phyloP scores from a whole-genome alignment of 495 filamentous ascomycete species.

The Friedmanniomyces simplex region DNA sequence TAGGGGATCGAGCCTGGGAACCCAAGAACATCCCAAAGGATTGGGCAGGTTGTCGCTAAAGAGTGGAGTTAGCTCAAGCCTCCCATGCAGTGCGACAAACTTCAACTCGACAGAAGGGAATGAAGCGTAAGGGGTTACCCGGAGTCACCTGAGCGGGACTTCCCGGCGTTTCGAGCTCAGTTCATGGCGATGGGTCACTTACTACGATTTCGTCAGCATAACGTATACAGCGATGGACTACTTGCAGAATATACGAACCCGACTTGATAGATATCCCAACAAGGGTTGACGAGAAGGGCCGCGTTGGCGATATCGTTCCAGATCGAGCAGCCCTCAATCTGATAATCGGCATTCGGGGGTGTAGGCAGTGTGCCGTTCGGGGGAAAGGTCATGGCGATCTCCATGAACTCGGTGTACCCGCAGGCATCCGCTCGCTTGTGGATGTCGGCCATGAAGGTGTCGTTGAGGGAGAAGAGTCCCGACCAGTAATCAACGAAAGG shows the following conservation, averaged over 20 bases:
- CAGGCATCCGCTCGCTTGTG: conserved; percentile 46
- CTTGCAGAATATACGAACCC: too few relatives aligned
- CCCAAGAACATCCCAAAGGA: conserved; percentile 62
- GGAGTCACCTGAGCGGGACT: too few relatives aligned
- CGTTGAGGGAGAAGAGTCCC: conserved; percentile 54
- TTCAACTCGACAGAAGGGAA: too few relatives aligned
- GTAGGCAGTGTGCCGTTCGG: conserved; percentile 49
- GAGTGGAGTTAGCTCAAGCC: too few relatives aligned
- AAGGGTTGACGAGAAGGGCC: conserved; percentile 55
- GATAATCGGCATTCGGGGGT: conserved; percentile 23
- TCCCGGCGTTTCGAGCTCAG: too few relatives aligned
- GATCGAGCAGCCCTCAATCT: conserved; percentile 27
- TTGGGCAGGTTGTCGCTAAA: conserved; percentile 63
- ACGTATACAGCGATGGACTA: too few relatives aligned
- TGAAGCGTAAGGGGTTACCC: too few relatives aligned
- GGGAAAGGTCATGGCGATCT: conserved; percentile 56
- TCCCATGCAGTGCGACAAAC: too few relatives aligned
- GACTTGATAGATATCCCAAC: conserved; percentile 72
- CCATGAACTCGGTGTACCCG: conserved; percentile 53
- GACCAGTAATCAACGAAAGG: conserved; percentile 54
- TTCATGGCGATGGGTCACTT: too few relatives aligned
- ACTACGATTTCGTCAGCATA: too few relatives aligned
- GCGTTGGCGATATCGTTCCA: conserved; percentile 50
- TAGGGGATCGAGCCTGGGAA: conserved; percentile 48
- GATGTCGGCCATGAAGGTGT: conserved; percentile 50